Percentiles rank a stretch among this genome's conserved stretches.
phyloP scores from a whole-genome alignment of 108 stramenopile species.

The Conticribra guillardii region DNA sequence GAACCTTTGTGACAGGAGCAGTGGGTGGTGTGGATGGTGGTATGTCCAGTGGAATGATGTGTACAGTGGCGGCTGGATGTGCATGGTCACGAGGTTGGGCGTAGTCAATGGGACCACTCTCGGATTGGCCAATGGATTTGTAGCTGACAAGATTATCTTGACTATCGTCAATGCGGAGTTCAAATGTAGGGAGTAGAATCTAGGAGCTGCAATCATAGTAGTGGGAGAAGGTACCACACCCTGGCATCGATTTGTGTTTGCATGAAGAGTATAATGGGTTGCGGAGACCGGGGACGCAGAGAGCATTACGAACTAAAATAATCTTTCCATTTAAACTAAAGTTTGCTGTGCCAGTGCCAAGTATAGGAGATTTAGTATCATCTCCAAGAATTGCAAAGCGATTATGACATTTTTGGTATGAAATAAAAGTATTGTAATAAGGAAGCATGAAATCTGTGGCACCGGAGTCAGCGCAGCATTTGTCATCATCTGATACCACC shows the following conservation, averaged over 20 bases:
- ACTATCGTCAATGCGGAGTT: background rate
- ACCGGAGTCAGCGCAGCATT: too few species aligned
- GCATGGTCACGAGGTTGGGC: background rate
- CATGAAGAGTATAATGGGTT: constrained; percentile 10
- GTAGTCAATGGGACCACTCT: background rate
- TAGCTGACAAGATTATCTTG: constrained; percentile 7
- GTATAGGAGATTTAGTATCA: background rate
- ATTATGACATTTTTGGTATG: background rate
- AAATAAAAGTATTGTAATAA: too few species aligned
- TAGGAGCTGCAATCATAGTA: background rate
- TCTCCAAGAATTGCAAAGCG: background rate
- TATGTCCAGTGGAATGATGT: background rate
- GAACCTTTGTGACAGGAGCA: background rate
- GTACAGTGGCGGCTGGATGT: background rate
- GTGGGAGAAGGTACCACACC: background rate
- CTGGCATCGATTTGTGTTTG: background rate
- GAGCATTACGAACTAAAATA: constrained; percentile 3
- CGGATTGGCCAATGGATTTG: background rate
- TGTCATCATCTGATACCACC: too few species aligned
- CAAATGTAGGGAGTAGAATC: constrained; percentile 5
- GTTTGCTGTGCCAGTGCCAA: constrained; percentile 1
- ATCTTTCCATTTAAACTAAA: constrained; percentile 14
- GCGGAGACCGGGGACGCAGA: constrained; percentile 9
- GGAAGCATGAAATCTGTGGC: too few species aligned
- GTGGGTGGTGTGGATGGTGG: background rate